Evolutionary conservation across 352 stramenopile genomes (phyloP).

Genomic region (Phytophthora constricta): DNA sequence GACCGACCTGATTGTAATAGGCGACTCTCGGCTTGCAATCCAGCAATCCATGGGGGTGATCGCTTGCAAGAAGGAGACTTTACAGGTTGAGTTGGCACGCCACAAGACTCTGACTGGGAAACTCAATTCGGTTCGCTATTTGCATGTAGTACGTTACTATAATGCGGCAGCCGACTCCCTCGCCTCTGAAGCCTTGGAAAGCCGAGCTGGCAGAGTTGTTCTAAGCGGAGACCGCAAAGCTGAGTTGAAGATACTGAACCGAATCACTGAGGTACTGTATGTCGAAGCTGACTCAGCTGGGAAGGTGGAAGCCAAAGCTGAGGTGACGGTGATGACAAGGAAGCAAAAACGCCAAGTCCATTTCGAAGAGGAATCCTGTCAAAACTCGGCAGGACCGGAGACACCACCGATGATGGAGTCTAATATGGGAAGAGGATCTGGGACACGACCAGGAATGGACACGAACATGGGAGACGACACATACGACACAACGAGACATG

Average conservation of each 20-base stretch:
- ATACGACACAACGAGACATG: too few species aligned
- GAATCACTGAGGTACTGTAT: neutral
- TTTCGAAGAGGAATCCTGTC: too few species aligned
- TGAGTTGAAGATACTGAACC: neutral
- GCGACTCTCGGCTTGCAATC: constrained; percentile 8
- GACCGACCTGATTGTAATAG: neutral
- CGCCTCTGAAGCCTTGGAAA: neutral
- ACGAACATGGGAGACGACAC: too few species aligned
- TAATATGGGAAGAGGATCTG: too few species aligned
- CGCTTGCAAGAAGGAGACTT: neutral
- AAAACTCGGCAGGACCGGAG: too few species aligned
- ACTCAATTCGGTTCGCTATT: neutral
- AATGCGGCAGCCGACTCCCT: constrained; percentile 1
- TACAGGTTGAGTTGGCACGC: neutral
- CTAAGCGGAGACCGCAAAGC: neutral
- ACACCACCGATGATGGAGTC: too few species aligned
- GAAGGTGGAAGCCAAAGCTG: too few species aligned
- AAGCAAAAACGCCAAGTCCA: too few species aligned
- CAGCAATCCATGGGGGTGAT: constrained; percentile 17
- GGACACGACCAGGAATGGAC: too few species aligned
- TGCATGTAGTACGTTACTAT: neutral
- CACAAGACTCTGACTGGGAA: neutral
- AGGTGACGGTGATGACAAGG: too few species aligned
- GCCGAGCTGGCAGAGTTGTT: neutral
- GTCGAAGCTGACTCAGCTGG: neutral